Evolutionary conservation across 1,284 basidiomycete genomes (phyloP).

Genomic region (Cryptococcus sp.): DNA sequence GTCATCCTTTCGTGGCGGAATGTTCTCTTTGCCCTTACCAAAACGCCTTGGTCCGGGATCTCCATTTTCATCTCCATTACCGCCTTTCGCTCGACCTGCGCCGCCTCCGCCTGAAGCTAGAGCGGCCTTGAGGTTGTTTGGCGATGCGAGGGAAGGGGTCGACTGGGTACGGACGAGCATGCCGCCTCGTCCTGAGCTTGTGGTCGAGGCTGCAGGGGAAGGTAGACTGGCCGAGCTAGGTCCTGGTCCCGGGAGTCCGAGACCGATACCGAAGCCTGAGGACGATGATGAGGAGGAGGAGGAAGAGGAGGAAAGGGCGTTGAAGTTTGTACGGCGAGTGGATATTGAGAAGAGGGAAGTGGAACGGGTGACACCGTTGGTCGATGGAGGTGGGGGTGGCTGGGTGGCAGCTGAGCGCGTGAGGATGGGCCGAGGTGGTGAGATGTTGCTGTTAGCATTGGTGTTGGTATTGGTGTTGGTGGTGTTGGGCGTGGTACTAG

Average conservation of each 20-base stretch:
- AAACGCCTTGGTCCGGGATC: constrained; percentile 20
- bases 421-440: constrained; percentile 17
- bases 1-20: constrained; percentile 43
- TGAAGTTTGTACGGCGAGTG: constrained; percentile 26
- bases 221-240: background rate
- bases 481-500: constrained; percentile 5
- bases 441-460: constrained; percentile 3
- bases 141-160: constrained; percentile 22
- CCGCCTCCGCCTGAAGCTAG: constrained; percentile 9
- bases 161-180: constrained; percentile 32
- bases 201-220: constrained; percentile 14
- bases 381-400: constrained; percentile 12
- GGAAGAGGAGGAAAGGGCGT: constrained; percentile 7
- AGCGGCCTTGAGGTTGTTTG: constrained; percentile 16
- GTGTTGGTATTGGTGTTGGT: constrained; percentile 10
- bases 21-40: constrained; percentile 50
- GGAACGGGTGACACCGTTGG: constrained; percentile 25
- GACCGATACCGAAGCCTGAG: background rate
- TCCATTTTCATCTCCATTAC: constrained; percentile 23
- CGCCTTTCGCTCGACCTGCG: constrained; percentile 12
- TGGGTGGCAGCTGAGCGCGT: constrained; percentile 23
- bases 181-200: constrained; percentile 21
- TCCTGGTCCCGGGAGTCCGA: constrained; percentile 5
- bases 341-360: constrained; percentile 27
- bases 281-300: constrained; percentile 7